These are phyloP conservation scores for Rubroboletus pulcherrimus DNA, from an alignment of 768 basidiomycete genomes.

Conservation along the genomic window DNA sequence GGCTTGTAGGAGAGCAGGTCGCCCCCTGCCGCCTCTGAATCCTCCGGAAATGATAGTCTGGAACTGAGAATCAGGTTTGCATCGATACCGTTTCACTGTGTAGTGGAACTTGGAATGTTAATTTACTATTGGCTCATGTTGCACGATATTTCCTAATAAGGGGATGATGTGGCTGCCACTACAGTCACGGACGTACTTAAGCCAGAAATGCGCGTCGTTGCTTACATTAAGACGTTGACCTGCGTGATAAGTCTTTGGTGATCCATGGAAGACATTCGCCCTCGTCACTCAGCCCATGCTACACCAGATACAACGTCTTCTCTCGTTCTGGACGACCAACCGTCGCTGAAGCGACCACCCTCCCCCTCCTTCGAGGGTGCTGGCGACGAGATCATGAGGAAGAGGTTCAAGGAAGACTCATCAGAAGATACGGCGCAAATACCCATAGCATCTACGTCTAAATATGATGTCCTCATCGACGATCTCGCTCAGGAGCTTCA, in stretches of 20 bases:
- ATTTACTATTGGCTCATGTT: not conserved
- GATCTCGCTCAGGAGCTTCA: constrained; percentile 72
- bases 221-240: constrained; percentile 16
- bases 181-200: constrained; percentile 21
- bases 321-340: constrained; percentile 10
- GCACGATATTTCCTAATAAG: constrained; percentile 18
- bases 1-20: constrained; percentile 48
- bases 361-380: constrained; percentile 55
- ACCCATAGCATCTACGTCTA: constrained; percentile 18
- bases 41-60: constrained; percentile 1
- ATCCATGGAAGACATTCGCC: constrained; percentile 18
- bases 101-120: not conserved
- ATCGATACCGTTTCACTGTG: not conserved
- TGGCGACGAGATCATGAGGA: constrained; percentile 47
- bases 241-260: constrained; percentile 10
- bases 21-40: constrained; percentile 40
- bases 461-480: constrained; percentile 42
- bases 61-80: not conserved
- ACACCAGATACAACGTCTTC: not conserved
- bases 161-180: constrained; percentile 25
- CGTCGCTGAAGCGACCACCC: constrained; percentile 55
- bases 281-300: not conserved
- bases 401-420: constrained; percentile 55
- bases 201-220: constrained; percentile 14
- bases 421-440: constrained; percentile 16